Evolutionary conservation across 208 protist genomes (phyloP).

Genomic region (Crithidia mellificae): DNA sequence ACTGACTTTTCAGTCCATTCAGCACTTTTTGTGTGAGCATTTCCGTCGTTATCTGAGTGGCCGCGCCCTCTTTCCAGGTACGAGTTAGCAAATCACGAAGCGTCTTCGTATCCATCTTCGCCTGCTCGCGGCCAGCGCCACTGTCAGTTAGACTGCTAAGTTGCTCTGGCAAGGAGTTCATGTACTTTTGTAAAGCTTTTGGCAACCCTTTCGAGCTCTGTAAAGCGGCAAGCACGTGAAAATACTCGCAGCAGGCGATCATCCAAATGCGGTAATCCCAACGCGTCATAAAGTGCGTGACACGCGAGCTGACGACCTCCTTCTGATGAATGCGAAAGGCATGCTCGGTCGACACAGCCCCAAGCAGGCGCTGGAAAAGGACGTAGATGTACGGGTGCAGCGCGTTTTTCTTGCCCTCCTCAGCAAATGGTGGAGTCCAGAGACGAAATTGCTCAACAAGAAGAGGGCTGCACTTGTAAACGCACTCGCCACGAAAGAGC

Average conservation of each 20-base stretch:
- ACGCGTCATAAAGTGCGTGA: slow-evolving; percentile 18
- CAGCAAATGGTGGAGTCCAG: background rate
- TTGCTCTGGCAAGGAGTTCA: slow-evolving; percentile 29
- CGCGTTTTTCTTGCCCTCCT: slow-evolving; percentile 12
- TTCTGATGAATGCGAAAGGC: background rate
- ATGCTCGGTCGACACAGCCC: slow-evolving; percentile 24
- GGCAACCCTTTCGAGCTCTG: slow-evolving; percentile 46
- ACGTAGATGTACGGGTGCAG: slow-evolving; percentile 26
- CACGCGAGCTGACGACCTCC: slow-evolving; percentile 10
- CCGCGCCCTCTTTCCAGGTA: slow-evolving; percentile 19
- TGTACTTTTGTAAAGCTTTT: slow-evolving; percentile 18
- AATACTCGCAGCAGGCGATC: slow-evolving; percentile 57
- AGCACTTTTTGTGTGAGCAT: slow-evolving; percentile 17
- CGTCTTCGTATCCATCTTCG: background rate
- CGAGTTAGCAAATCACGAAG: background rate
- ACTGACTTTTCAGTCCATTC: slow-evolving; percentile 12
- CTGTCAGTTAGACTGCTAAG: background rate
- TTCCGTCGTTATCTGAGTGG: slow-evolving; percentile 8
- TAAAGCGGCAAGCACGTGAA: slow-evolving; percentile 55
- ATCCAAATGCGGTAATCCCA: slow-evolving; percentile 64
- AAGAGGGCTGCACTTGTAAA: slow-evolving; percentile 25
- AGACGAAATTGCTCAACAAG: slow-evolving; percentile 26
- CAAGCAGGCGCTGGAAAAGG: slow-evolving; percentile 18
- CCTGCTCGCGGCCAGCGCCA: background rate
- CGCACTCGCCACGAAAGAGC: background rate